Evolutionary conservation across 1,139 yeast species (phyloP), one percentile per base, ranked within the genome.

Genomic region (Meyerozyma guilliermondii): DNA sequence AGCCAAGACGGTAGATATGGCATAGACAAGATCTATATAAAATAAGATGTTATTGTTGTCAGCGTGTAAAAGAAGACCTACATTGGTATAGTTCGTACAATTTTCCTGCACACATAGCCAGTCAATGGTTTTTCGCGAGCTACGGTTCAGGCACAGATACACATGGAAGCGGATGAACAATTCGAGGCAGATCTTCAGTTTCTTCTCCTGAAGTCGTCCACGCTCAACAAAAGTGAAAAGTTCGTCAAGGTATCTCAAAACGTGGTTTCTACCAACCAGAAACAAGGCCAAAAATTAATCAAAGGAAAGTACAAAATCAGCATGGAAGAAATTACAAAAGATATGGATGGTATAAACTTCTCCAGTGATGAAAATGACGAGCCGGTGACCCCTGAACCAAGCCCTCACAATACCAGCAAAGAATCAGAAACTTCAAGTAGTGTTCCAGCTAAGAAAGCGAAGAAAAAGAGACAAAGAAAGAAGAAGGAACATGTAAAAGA

Each of bases 341-440:
- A 46, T 26, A 41, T 48, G n/a, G 44, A 35, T 13, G 46, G 35
- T 11, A 41, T 41, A 36, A 27, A 43, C n/a, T 37, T 46, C 40
- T 41, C 53, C 49, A 36, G 47, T 42, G 44, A 45, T 30, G 43
- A 48, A 29, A 46, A 45, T 39, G 41, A 42, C 34, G 20, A 41
- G 34, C 30, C 38, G 35, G 8, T 45, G 41, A 31, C 11, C 39
- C 13, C 43, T 27, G 23, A 43, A 38, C n/a, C 41, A 40, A 40
- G n/a, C 23, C 35, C 46, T 14, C 49, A 48, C 11, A 43, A 34
- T 27, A 26, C 29, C 23, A 41, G 43, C 26, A 41, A 35, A 18
- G 30, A 31, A 10, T 41, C 14, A 29, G 33, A 29, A n/a, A 14
- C 16, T n/a, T 8, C 33, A 13, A 3, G 18, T 5, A 8, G 4